Conservation (phyloP, 805 yeast genomes). For the Yamadazyma tumulicola region DNA sequence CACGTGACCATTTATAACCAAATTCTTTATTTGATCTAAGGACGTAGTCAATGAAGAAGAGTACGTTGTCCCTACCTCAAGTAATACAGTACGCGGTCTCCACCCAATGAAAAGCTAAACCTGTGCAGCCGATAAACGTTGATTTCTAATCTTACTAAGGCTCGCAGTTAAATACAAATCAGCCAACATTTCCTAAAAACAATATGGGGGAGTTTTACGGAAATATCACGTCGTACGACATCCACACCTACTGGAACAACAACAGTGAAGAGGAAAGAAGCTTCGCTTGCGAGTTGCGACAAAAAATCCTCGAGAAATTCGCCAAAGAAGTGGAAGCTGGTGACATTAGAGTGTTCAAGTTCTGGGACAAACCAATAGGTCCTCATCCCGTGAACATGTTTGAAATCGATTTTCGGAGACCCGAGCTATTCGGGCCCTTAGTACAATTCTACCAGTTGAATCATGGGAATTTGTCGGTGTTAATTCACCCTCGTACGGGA, state of each 20-base stretch:
- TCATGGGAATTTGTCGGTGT: slow-evolving; percentile 50
- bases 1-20: too few species aligned
- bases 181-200: too few species aligned
- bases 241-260: slow-evolving; percentile 52
- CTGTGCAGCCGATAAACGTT: too few species aligned
- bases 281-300: slow-evolving; percentile 36
- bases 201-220: slow-evolving; percentile 15
- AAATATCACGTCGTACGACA: slow-evolving; percentile 42
- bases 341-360: slow-evolving; percentile 38
- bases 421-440: slow-evolving; percentile 41
- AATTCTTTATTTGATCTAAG: too few species aligned
- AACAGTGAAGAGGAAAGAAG: slow-evolving; percentile 29
- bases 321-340: slow-evolving; percentile 40
- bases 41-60: too few species aligned
- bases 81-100: too few species aligned
- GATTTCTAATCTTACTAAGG: too few species aligned
- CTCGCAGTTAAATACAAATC: too few species aligned
- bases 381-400: slow-evolving; percentile 61
- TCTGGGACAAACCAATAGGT: slow-evolving; percentile 50
- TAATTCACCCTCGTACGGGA: slow-evolving; percentile 50
- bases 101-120: too few species aligned
- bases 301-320: slow-evolving; percentile 38
- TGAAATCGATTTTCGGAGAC: slow-evolving; percentile 50
- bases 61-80: too few species aligned
- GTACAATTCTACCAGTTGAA: slow-evolving; percentile 51